phyloP scores from a whole-genome alignment of 805 yeast genomes.

The Myxozyma geophila region DNA sequence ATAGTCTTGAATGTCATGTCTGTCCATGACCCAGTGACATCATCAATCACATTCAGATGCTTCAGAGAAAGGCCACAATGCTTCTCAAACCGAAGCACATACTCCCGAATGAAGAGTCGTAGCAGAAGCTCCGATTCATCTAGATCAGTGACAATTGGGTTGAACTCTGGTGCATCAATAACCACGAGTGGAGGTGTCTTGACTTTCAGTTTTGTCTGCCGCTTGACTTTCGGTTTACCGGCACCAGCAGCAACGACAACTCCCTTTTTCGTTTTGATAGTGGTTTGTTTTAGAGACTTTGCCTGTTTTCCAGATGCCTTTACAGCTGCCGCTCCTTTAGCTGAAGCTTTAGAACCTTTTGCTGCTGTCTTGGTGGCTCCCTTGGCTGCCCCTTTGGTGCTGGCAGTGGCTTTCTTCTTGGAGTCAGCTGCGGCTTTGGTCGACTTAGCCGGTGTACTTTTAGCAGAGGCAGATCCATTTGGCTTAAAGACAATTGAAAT shows the following conservation, averaged over 20 bases:
- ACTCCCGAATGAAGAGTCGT: constrained; percentile 46
- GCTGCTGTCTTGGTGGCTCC: constrained; percentile 4
- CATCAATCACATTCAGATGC: constrained; percentile 44
- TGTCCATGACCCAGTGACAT: constrained; percentile 46
- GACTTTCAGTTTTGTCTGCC: constrained; percentile 26
- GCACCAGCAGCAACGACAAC: constrained; percentile 2
- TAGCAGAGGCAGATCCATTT: constrained; percentile 7
- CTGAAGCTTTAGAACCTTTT: not conserved
- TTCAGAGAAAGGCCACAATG: constrained; percentile 46
- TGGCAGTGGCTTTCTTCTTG: constrained; percentile 11
- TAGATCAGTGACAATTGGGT: constrained; percentile 37
- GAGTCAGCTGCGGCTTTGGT: constrained; percentile 15
- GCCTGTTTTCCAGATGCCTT: constrained; percentile 12
- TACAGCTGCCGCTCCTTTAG: constrained; percentile 8
- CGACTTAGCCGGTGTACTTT: not conserved
- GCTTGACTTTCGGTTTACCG: constrained; percentile 4
- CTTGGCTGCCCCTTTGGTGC: constrained; percentile 2
- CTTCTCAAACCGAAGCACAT: constrained; percentile 47
- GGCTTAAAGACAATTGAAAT: constrained; percentile 20
- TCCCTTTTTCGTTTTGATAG: not conserved
- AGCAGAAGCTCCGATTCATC: constrained; percentile 44
- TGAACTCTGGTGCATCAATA: constrained; percentile 42
- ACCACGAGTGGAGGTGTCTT: constrained; percentile 12
- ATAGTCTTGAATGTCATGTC: constrained; percentile 46
- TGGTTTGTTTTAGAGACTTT: not conserved